These are phyloP conservation scores for Garcia nutans DNA, from an alignment of 345 rosid genomes.

Conservation along the genomic window DNA sequence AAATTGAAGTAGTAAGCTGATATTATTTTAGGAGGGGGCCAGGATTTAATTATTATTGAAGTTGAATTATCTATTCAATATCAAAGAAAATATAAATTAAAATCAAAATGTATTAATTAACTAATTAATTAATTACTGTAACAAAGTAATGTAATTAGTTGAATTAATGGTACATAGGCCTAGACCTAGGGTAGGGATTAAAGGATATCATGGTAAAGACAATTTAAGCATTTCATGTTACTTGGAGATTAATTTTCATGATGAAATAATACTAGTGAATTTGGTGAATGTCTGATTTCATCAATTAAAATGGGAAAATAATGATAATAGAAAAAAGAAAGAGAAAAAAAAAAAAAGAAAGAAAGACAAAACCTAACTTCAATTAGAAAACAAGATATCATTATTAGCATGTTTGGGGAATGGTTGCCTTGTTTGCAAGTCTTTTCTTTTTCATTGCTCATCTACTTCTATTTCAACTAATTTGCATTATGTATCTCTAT, in stretches of 20 bases:
- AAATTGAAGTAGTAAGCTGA: too few species aligned
- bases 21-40: too few species aligned
- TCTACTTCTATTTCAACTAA: slow-evolving; percentile 14
- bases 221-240: background rate
- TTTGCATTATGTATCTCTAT: background rate
- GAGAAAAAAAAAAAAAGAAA: background rate
- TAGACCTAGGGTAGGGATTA: too few species aligned
- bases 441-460: background rate
- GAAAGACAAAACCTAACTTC: slow-evolving; percentile 19
- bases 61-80: too few species aligned
- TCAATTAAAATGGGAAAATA: background rate
- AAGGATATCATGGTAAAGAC: too few species aligned
- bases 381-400: slow-evolving; percentile 40
- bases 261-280: slow-evolving; percentile 3
- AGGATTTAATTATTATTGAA: too few species aligned
- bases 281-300: slow-evolving; percentile 17
- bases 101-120: too few species aligned
- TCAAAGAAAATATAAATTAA: too few species aligned
- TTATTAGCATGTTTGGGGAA: background rate
- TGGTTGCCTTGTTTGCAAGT: slow-evolving; percentile 22
- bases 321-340: too few species aligned
- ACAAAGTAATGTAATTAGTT: too few species aligned
- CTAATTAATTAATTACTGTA: too few species aligned
- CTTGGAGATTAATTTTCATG: slow-evolving; percentile 21
- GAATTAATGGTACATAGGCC: too few species aligned